Evolutionary conservation across 2,329 filamentous ascomycete species (phyloP), one percentile per base, ranked within the genome.

Genomic region (Ophiosphaerella korrae): DNA sequence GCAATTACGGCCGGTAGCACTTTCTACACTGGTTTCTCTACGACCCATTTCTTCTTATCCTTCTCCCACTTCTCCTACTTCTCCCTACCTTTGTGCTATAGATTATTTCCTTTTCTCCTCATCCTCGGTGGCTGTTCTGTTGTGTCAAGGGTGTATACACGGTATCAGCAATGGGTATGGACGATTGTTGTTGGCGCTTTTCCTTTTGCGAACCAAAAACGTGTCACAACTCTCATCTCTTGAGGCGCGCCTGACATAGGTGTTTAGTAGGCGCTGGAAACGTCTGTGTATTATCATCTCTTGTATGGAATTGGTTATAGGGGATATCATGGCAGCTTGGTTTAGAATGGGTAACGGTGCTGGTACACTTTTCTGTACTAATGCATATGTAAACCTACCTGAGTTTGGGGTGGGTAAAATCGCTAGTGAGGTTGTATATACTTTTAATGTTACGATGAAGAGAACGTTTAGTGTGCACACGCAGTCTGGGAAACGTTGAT

Each of bases 251-350:
- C 57, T 57, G 38, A 53, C 53, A 29, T 18, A 37, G 54, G 55
- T 53, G 52, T 60, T 57, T 48, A 51, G 50, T 50, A 58, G 62
- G 63, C 62, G 62, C 62, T 64, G 63, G 60, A 59, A 49, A 59
- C 63, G 63, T 66, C 63, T 54, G 61, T 66, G 63, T 66, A 64
- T 60, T 57, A 66, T 62, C 57, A 63, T 58, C 54, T 57, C 49
- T 49, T 66, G 60, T 63, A 65, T 56, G 60, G 56, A 58, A 50
- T 39, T 36, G 58, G 51, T 55, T 52, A 57, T 55, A 43, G 52
- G 53, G 55, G 52, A 45, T 48, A 34, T 45, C 45, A 51, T 52
- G 51, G 48, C 50, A 21, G 29, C 14, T 64, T 55, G 53, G 48
- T 50, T 52, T 51, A 50, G 48, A 55, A 32, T 32, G 7, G 37